Percentiles rank a stretch among this genome's conserved stretches.
Conservation (phyloP, 2,329 filamentous ascomycete species). For the Rhynchosporium graminicola region DNA sequence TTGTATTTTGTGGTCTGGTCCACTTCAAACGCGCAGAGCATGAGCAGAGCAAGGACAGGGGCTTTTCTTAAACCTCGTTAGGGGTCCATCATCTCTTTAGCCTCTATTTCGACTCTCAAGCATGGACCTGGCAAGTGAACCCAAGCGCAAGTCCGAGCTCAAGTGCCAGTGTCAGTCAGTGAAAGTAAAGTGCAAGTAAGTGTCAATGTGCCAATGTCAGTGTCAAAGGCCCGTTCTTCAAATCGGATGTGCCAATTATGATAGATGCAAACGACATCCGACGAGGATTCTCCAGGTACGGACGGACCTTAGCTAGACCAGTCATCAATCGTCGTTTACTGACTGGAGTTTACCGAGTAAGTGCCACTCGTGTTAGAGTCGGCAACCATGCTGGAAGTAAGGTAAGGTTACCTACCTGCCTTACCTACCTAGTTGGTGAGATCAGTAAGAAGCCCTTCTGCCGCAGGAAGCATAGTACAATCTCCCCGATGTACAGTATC, state of each 20-base stretch:
- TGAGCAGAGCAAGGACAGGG: neutral
- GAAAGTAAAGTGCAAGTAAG: neutral
- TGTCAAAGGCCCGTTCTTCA: too few relatives aligned
- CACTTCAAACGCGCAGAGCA: slow-evolving; percentile 4
- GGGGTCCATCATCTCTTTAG: neutral
- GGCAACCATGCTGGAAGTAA: slow-evolving; percentile 10
- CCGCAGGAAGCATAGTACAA: slow-evolving; percentile 16
- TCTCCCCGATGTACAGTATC: too few relatives aligned
- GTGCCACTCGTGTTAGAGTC: slow-evolving; percentile 4
- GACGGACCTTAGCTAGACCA: too few relatives aligned
- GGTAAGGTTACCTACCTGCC: too few relatives aligned
- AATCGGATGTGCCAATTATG: neutral
- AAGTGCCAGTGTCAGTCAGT: neutral
- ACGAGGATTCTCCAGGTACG: neutral
- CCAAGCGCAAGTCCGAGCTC: neutral
- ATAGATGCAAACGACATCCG: slow-evolving; percentile 9
- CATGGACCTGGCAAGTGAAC: neutral
- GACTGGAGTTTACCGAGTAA: neutral
- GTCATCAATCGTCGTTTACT: too few relatives aligned
- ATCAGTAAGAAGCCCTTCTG: slow-evolving; percentile 11
- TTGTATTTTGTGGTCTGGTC: neutral
- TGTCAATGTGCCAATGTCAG: too few relatives aligned
- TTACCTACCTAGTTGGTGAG: slow-evolving; percentile 4
- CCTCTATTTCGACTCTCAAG: slow-evolving; percentile 1
- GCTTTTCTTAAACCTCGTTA: neutral